A percentile compares a stretch with the other conserved stretches of the same genome.
Evolutionary conservation across 805 yeast genomes (phyloP).

Genomic region (Debaryomyces maramus): DNA sequence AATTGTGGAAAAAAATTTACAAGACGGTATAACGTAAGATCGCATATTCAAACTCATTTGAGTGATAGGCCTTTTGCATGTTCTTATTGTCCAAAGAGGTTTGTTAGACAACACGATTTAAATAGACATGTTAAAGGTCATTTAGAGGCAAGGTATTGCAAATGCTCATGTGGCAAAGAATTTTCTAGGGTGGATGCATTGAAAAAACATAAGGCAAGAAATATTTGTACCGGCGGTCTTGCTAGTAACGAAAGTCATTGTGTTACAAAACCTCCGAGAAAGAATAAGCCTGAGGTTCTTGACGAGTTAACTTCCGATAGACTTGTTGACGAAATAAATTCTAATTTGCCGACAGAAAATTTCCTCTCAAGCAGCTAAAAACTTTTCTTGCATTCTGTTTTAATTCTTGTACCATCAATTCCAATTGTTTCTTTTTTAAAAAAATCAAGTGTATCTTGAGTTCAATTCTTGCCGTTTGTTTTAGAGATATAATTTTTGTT

Average conservation of each 20-base stretch:
- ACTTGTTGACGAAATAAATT: conserved; percentile 1
- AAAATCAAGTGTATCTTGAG: neutral
- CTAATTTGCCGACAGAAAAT: neutral
- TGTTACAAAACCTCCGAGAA: conserved; percentile 24
- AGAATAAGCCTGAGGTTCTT: conserved; percentile 7
- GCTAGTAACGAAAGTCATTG: conserved; percentile 17
- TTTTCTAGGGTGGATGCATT: conserved; percentile 90
- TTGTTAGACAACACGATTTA: conserved; percentile 94
- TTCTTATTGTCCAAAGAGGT: conserved; percentile 72
- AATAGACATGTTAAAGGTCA: conserved; percentile 89
- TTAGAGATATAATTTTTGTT: neutral
- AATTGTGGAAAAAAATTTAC: conserved; percentile 82
- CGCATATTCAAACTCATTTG: conserved; percentile 95
- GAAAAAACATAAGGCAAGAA: conserved; percentile 73
- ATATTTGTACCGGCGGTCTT: conserved; percentile 80
- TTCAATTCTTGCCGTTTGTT: neutral
- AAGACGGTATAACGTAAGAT: conserved; percentile 86
- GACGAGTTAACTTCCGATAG: conserved; percentile 14
- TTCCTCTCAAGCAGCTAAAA: too few relatives aligned
- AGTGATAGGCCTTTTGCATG: conserved; percentile 93
- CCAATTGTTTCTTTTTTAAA: too few relatives aligned
- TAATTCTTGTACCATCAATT: too few relatives aligned
- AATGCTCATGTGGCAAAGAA: conserved; percentile 92
- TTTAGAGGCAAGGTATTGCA: conserved; percentile 60
- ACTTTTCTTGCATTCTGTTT: too few relatives aligned